Percentiles rank a stretch among this genome's conserved stretches.
Conservation (phyloP, 1,284 basidiomycete genomes). For the Omphalotus olearius region DNA sequence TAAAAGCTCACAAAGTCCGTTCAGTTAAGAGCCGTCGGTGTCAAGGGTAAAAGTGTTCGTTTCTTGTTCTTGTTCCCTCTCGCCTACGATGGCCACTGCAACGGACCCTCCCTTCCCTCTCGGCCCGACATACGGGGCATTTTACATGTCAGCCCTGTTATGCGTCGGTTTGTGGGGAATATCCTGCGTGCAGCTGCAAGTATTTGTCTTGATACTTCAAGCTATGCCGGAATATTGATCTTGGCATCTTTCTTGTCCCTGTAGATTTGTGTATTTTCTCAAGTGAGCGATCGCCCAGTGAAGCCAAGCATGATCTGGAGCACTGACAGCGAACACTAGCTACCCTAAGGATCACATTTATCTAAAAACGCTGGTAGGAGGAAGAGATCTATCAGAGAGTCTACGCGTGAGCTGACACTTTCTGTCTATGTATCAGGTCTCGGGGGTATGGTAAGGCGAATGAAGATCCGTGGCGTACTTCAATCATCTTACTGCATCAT, state of each 20-base stretch:
- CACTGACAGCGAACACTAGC: not conserved
- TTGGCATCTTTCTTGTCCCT: not conserved
- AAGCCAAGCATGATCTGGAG: not conserved
- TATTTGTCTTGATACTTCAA: not conserved
- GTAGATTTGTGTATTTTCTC: not conserved
- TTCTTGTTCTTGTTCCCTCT: too few species aligned
- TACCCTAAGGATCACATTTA: not conserved
- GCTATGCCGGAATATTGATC: not conserved
- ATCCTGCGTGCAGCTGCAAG: not conserved
- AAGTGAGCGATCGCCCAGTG: not conserved
- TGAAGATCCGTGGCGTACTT: not conserved
- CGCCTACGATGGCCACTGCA: not conserved
- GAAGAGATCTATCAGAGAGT: not conserved
- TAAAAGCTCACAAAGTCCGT: too few species aligned
- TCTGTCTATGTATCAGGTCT: not conserved
- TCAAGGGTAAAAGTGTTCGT: not conserved
- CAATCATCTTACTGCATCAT: not conserved
- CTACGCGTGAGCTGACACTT: not conserved
- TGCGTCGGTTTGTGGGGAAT: not conserved
- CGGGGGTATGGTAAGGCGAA: not conserved
- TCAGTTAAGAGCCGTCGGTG: too few species aligned
- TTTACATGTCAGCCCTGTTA: not conserved
- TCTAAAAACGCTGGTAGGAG: not conserved
- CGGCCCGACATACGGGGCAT: not conserved
- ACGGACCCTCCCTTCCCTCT: not conserved